These are phyloP conservation scores for Plasmodium relictum DNA, from an alignment of 169 alveolate species.

Conservation along the genomic window DNA sequence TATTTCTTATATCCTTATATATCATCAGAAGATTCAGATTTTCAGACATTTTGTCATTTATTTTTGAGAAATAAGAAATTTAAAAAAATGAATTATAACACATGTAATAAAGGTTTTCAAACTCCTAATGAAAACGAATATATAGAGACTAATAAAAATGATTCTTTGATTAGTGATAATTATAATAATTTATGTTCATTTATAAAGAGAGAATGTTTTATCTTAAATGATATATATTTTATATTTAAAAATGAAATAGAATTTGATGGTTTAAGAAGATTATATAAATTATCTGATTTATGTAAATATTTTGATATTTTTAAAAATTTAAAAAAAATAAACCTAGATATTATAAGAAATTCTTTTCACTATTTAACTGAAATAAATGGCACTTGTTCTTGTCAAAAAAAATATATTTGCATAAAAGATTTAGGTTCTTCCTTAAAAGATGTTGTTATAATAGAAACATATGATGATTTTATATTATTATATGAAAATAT, in stretches of 20 bases:
- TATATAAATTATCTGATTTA: slow-evolving; percentile 53
- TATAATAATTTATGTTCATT: slow-evolving; percentile 24
- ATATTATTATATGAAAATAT: slow-evolving; percentile 29
- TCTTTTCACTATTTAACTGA: slow-evolving; percentile 47
- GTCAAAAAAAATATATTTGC: slow-evolving; percentile 45
- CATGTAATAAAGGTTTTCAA: neutral
- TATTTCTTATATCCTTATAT: slow-evolving; percentile 69
- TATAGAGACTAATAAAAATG: neutral
- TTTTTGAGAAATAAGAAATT: slow-evolving; percentile 26
- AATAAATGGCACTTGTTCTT: slow-evolving; percentile 44
- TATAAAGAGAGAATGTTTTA: slow-evolving; percentile 35
- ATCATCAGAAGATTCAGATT: slow-evolving; percentile 34
- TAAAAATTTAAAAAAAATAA: slow-evolving; percentile 41
- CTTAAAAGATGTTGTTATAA: slow-evolving; percentile 21
- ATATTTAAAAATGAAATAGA: slow-evolving; percentile 44
- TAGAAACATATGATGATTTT: slow-evolving; percentile 47
- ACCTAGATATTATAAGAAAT: slow-evolving; percentile 47
- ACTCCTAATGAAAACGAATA: neutral
- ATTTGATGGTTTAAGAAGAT: slow-evolving; percentile 25
- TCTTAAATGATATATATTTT: slow-evolving; percentile 29
- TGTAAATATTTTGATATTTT: slow-evolving; percentile 63
- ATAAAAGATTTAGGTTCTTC: slow-evolving; percentile 59
- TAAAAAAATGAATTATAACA: slow-evolving; percentile 8
- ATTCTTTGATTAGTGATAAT: neutral
- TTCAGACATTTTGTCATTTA: slow-evolving; percentile 43